Evolutionary conservation across 495 filamentous ascomycete species (phyloP).

Genomic region (Oidiodendron maius): DNA sequence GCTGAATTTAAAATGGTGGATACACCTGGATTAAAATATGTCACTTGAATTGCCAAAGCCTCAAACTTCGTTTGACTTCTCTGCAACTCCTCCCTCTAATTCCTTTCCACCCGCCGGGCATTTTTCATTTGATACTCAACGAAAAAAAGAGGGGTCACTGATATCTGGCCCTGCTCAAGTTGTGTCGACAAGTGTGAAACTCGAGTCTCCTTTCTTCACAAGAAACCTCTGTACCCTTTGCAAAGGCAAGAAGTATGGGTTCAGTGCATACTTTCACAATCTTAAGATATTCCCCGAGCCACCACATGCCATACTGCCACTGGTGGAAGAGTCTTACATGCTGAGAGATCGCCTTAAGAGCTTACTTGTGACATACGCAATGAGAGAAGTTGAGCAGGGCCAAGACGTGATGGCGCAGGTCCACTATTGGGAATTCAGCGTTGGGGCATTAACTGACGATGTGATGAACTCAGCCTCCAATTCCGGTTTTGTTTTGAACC

Average conservation of each 20-base stretch:
- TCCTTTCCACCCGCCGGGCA: too few species aligned
- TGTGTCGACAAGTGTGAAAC: neutral
- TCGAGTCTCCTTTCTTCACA: neutral
- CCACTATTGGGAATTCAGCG: neutral
- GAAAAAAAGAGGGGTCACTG: too few species aligned
- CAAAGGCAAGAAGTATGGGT: constrained; percentile 15
- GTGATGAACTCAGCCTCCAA: neutral
- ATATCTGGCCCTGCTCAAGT: neutral
- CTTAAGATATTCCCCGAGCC: constrained; percentile 8
- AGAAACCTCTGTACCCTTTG: constrained; percentile 7
- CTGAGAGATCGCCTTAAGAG: constrained; percentile 13
- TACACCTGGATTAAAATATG: too few species aligned
- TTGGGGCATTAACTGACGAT: neutral
- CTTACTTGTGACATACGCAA: constrained; percentile 11
- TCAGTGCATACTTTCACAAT: constrained; percentile 20
- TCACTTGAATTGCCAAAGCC: too few species aligned
- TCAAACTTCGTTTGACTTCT: too few species aligned
- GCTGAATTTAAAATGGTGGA: too few species aligned
- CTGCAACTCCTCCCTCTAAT: too few species aligned
- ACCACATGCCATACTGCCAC: constrained; percentile 10
- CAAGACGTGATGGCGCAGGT: neutral
- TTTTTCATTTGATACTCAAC: neutral
- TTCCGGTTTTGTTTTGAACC: neutral
- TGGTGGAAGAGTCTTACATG: constrained; percentile 13
- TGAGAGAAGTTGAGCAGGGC: neutral